Conservation (phyloP, 164 flowering plant species). For the Sedum album region DNA sequence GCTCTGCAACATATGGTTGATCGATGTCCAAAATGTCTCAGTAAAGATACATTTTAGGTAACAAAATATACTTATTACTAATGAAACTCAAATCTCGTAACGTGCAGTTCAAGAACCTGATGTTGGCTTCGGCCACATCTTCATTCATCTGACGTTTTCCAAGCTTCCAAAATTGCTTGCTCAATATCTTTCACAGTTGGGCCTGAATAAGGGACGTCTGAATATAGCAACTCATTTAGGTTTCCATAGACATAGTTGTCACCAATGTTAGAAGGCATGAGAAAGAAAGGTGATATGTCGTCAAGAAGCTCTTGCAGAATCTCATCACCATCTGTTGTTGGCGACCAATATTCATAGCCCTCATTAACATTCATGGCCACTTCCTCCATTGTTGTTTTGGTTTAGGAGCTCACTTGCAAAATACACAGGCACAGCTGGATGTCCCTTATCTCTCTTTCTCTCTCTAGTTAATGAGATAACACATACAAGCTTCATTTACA, state of each 20-base stretch:
- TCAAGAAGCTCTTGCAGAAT: slow-evolving; percentile 41
- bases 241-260: neutral
- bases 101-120: neutral
- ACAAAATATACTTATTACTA: too few species aligned
- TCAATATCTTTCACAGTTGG: slow-evolving; percentile 4
- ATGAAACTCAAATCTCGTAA: neutral
- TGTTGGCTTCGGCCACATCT: neutral
- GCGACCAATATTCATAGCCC: slow-evolving; percentile 1
- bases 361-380: neutral
- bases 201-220: neutral
- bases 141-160: slow-evolving; percentile 1
- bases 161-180: neutral
- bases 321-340: neutral
- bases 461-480: slow-evolving; percentile 1
- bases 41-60: too few species aligned
- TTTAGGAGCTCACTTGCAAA: slow-evolving; percentile 8
- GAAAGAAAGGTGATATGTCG: slow-evolving; percentile 39
- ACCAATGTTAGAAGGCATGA: slow-evolving; percentile 17
- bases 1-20: slow-evolving; percentile 21
- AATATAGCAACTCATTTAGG: slow-evolving; percentile 9
- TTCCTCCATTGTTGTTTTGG: neutral
- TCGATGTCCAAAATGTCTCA: neutral
- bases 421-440: slow-evolving; percentile 24
- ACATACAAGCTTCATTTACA: neutral
- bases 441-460: slow-evolving; percentile 6